Evolutionary conservation across 2,329 filamentous ascomycete species (phyloP).

Genomic region (Ophiostoma sp.): DNA sequence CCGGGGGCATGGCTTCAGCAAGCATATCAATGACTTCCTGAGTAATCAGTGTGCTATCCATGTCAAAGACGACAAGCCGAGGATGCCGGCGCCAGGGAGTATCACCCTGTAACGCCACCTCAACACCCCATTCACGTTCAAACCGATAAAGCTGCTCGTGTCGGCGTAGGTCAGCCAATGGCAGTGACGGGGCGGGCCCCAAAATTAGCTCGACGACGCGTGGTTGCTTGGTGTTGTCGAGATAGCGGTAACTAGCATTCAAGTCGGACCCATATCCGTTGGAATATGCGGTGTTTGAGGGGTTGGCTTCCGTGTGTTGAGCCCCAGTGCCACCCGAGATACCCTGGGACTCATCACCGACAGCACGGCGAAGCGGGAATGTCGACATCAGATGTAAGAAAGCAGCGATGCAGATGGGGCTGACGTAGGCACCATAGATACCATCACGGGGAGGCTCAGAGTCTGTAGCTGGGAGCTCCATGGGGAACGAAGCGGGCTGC

Average conservation of each 20-base stretch:
- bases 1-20: conserved; percentile 71
- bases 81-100: conserved; percentile 75
- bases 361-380: conserved; percentile 53
- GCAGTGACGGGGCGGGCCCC: conserved; percentile 60
- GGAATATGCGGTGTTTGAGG: neutral
- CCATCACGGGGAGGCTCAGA: conserved; percentile 55
- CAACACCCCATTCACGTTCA: conserved; percentile 85
- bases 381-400: conserved; percentile 66
- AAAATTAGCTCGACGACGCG: conserved; percentile 67
- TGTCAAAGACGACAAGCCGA: conserved; percentile 91
- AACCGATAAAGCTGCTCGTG: conserved; percentile 82
- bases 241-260: conserved; percentile 63
- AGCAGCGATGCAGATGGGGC: conserved; percentile 63
- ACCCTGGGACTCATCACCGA: neutral
- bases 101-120: conserved; percentile 75
- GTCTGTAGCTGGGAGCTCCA: conserved; percentile 28
- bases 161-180: conserved; percentile 69
- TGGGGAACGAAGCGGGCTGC: conserved; percentile 47
- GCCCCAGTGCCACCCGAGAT: too few species aligned
- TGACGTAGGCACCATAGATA: conserved; percentile 66
- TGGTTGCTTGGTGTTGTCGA: conserved; percentile 61
- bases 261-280: conserved; percentile 45
- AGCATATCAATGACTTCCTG: conserved; percentile 98
- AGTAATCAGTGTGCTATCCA: conserved; percentile 96
- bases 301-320: too few species aligned